Evolutionary conservation across 2,329 filamentous ascomycete genomes (phyloP), one percentile per base, ranked within the genome.

Genomic region (Trichoderma simmonsii): DNA sequence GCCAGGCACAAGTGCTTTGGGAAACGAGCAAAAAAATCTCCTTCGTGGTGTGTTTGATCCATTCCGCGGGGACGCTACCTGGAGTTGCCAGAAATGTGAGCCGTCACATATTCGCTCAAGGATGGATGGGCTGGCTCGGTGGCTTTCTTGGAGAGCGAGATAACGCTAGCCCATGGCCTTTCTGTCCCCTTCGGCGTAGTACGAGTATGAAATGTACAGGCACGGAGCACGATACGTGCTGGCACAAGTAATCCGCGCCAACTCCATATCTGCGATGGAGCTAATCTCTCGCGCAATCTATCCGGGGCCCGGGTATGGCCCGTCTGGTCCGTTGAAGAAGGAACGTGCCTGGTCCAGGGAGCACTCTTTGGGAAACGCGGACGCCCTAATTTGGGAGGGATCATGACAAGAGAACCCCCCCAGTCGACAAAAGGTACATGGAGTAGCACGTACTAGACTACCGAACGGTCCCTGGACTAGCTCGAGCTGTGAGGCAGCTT

Each of bases 261-360:
- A 67, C 57, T 69, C 57, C 66, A 69, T 69, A 69, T 61, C 57
- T 61, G 43, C 68, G 68, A 70, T 70, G 68, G 68, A 63, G 68
- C 68, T 70, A 70, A 70, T 70, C 68, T 70, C 60, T 70, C 60
- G 68, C 60, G 68, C 60, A 70, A 70, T 70, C 68, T 70, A 70
- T 64, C 68, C 68, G 68, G 68, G 39, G 60, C 43, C 68, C 68
- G 68, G 68, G 60, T 64, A 70, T 70, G 68, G 68, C 68, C 68
- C 59, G 68, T 69, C 34, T 68, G 56, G 54, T 60, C 65, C 65
- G 65, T 68, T 67, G 64, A 61, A 59, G 56, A 59, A 8, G 56
- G 36, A 69, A 69, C 66, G 66, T 69, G 66, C 66, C 66, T 51
- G 39, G 39, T 26, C 57, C 57, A 60, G 28, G 65, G 56, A 39